Percentiles rank a stretch among this genome's conserved stretches.
Evolutionary conservation across 75 land plant genomes (phyloP).

Genomic region (Pinus taeda): DNA sequence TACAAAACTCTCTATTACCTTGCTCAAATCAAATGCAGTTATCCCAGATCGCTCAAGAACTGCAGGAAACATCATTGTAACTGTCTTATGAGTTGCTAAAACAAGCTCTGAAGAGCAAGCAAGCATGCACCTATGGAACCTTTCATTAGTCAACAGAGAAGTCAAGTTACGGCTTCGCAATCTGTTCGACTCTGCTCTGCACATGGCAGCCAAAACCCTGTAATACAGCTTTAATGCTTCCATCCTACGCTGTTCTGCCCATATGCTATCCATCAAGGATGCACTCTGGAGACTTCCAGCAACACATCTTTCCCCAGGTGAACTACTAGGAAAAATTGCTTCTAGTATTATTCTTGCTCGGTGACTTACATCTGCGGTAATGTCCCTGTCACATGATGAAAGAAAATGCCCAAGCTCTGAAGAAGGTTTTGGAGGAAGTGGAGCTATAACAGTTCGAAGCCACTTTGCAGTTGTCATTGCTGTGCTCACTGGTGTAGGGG

Average conservation of each 20-base stretch:
- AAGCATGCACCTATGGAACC: slow-evolving; percentile 97
- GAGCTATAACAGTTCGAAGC: slow-evolving; percentile 79
- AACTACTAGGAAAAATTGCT: slow-evolving; percentile 70
- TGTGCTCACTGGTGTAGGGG: slow-evolving; percentile 84
- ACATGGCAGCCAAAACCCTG: slow-evolving; percentile 85
- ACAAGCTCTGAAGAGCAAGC: slow-evolving; percentile 98
- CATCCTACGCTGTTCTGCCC: slow-evolving; percentile 89
- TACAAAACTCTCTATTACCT: slow-evolving; percentile 94
- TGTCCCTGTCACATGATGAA: slow-evolving; percentile 71
- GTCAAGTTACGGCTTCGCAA: slow-evolving; percentile 68
- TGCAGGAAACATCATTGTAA: slow-evolving; percentile 85
- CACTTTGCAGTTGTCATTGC: slow-evolving; percentile 98
- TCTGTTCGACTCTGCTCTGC: slow-evolving; percentile 71
- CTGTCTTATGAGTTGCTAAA: slow-evolving; percentile 89
- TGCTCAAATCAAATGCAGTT: slow-evolving; percentile 95
- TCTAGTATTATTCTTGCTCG: slow-evolving; percentile 81
- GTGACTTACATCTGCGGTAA: slow-evolving; percentile 56
- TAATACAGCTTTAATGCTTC: slow-evolving; percentile 90
- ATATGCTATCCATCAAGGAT: slow-evolving; percentile 63
- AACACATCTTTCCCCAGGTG: slow-evolving; percentile 46
- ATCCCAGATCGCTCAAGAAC: slow-evolving; percentile 94
- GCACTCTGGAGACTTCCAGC: slow-evolving; percentile 39
- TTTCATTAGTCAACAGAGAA: slow-evolving; percentile 80
- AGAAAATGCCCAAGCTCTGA: slow-evolving; percentile 59
- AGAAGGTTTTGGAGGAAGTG: slow-evolving; percentile 79